Conservation (phyloP, 805 yeast species). For the Wickerhamiella sorbophila region DNA sequence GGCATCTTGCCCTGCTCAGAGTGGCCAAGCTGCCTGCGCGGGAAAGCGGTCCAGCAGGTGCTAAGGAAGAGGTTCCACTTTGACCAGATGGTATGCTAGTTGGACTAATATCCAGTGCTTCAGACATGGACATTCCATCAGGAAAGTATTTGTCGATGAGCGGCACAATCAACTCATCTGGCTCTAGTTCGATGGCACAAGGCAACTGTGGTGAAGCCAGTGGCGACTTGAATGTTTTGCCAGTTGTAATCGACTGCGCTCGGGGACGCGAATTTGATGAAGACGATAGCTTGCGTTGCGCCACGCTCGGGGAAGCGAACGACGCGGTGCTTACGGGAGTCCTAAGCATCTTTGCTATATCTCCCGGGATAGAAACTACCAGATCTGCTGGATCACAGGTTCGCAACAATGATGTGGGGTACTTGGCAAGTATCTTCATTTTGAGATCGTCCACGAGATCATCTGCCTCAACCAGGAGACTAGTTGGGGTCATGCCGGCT, state of each 20-base stretch:
- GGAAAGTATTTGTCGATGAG: constrained; percentile 48
- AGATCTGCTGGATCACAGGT: constrained; percentile 57
- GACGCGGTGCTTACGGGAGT: background rate
- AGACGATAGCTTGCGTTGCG: constrained; percentile 1
- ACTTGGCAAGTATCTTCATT: constrained; percentile 43
- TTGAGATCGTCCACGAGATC: constrained; percentile 74
- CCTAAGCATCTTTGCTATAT: background rate
- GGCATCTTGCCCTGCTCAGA: too few relatives aligned
- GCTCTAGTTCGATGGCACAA: constrained; percentile 25
- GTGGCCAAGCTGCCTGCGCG: background rate
- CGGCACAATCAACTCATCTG: constrained; percentile 47
- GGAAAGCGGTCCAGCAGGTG: background rate
- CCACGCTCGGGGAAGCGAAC: background rate
- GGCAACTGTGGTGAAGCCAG: background rate
- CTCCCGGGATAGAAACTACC: constrained; percentile 16
- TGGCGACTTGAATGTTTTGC: background rate
- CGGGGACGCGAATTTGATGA: background rate
- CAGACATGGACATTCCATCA: constrained; percentile 50
- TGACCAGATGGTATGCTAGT: background rate
- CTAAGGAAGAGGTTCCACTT: background rate
- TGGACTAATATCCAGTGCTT: constrained; percentile 42
- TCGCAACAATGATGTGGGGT: constrained; percentile 50
- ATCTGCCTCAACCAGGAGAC: constrained; percentile 42
- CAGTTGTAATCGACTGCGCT: background rate
- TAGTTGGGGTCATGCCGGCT: constrained; percentile 41